These are phyloP conservation scores for Coprinellus micaceus DNA, from an alignment of 768 basidiomycete species.

Conservation along the genomic window DNA sequence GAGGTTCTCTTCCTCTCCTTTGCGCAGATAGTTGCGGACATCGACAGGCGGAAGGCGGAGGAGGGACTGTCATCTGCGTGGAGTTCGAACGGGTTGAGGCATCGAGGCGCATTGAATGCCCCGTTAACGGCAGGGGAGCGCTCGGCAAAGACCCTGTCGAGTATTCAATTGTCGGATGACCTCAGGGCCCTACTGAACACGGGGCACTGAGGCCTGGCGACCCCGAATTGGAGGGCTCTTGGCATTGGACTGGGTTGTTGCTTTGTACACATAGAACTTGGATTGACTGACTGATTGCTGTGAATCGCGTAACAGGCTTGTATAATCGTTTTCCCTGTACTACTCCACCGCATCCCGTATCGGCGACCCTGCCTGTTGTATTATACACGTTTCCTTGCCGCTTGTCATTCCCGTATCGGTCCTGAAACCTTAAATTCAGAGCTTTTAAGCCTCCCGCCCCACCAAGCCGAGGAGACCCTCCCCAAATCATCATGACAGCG, in stretches of 20 bases:
- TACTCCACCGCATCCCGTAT: no score
- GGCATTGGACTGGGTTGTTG: no score
- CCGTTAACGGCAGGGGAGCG: conserved; percentile 16
- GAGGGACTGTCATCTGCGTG: no score
- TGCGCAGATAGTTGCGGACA: conserved; percentile 80
- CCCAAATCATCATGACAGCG: conserved; percentile 28
- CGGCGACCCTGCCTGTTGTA: no score
- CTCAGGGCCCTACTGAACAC: conserved; percentile 51
- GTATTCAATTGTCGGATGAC: conserved; percentile 57
- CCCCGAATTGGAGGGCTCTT: no score
- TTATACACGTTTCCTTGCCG: no score
- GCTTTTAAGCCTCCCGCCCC: neutral
- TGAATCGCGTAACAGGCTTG: no score
- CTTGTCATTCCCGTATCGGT: no score
- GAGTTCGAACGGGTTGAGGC: conserved; percentile 27
- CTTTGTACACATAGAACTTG: no score
- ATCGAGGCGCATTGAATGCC: conserved; percentile 12
- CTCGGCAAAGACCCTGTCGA: conserved; percentile 26
- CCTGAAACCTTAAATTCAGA: no score
- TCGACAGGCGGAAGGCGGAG: conserved; percentile 77
- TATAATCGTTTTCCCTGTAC: no score
- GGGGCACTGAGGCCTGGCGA: neutral
- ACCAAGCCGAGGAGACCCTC: neutral
- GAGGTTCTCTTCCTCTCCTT: conserved; percentile 96
- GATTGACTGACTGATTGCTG: no score